Percentiles rank a stretch among this genome's conserved stretches.
phyloP scores from a whole-genome alignment of 208 protist genomes.

The Crithidia brevicula region DNA sequence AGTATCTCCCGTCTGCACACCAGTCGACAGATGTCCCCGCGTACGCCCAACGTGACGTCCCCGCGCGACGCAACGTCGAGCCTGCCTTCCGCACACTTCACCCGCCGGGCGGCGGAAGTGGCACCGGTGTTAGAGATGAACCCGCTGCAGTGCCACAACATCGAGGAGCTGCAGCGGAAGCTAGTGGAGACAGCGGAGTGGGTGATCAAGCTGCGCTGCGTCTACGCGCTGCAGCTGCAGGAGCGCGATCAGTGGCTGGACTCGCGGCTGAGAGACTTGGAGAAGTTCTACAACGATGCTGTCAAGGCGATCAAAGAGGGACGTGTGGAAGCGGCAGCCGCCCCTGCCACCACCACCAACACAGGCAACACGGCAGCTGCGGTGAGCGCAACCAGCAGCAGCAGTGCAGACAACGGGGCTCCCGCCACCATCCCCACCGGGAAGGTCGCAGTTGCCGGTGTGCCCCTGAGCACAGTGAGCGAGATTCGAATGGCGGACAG shows the following conservation, averaged over 20 bases:
- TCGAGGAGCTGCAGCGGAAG: constrained; percentile 53
- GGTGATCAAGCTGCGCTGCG: constrained; percentile 43
- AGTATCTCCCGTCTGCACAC: constrained; percentile 13
- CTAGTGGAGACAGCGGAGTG: constrained; percentile 74
- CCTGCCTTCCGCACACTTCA: constrained; percentile 32
- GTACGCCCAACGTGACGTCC: constrained; percentile 18
- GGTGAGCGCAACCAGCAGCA: constrained; percentile 1
- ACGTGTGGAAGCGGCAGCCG: neutral
- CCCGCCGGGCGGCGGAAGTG: constrained; percentile 57
- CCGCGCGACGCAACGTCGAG: constrained; percentile 23
- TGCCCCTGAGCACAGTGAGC: neutral
- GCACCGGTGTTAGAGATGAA: constrained; percentile 60
- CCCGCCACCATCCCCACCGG: constrained; percentile 12
- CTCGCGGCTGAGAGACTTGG: constrained; percentile 49
- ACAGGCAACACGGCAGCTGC: neutral
- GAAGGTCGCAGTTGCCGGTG: neutral
- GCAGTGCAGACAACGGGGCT: constrained; percentile 1
- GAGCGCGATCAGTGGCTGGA: constrained; percentile 53
- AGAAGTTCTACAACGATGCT: constrained; percentile 10
- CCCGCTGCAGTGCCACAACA: constrained; percentile 51
- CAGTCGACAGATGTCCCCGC: constrained; percentile 28
- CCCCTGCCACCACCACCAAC: neutral
- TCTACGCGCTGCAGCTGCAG: constrained; percentile 57
- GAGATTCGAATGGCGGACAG: constrained; percentile 2
- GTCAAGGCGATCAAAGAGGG: neutral